Evolutionary conservation across 2,329 filamentous ascomycete species (phyloP), one percentile per base, ranked within the genome.

Genomic region (Seiridium cupressi): DNA sequence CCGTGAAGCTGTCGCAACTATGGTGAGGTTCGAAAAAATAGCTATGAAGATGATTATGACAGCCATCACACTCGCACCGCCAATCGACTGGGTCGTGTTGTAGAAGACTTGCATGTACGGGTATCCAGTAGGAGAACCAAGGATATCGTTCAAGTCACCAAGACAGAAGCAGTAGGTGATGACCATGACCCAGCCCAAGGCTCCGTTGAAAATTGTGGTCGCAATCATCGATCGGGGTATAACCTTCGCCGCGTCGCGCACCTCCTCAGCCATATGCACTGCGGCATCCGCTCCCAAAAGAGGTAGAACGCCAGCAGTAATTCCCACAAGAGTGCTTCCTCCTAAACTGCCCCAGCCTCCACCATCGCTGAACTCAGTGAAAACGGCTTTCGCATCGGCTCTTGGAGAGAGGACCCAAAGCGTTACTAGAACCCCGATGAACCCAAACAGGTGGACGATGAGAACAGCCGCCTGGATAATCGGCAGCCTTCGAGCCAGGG

Each of bases 261-360:
- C 69, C 62, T 79, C 77, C 62, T 79, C 76, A 7, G 75, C 66
- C 70, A 75, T 72, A 63, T 75, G 71, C 5, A 73, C 69, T 4
- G 70, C 70, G 0, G 70, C 69, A 64, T 77, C 74, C 42, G 71
- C 69, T 13, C 74, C 73, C 58, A 73, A 68, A 46, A 76, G 69
- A 2, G 72, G 61, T 76, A 69, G 51, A 67, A 79, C 59, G 68
- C 74, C 59, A 72, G 70, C 75, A 3, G 80, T 74, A 42, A 81
- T 68, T 5, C 79, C 79, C 0, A 80, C 77, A 49, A 82, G 76
- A 60, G 81, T 79, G 34, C 77, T 77, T 32, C 79, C 73, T 1
- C 75, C 77, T 35, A 76, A 74, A 34, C 73, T 76, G 10, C 72
- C 65, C 80, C 81, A 84, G 8, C 77, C 79, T 0, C 79, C 81